Evolutionary conservation across 1,139 yeast genomes (phyloP).

Genomic region (Yamadazyma songkhlaensis): DNA sequence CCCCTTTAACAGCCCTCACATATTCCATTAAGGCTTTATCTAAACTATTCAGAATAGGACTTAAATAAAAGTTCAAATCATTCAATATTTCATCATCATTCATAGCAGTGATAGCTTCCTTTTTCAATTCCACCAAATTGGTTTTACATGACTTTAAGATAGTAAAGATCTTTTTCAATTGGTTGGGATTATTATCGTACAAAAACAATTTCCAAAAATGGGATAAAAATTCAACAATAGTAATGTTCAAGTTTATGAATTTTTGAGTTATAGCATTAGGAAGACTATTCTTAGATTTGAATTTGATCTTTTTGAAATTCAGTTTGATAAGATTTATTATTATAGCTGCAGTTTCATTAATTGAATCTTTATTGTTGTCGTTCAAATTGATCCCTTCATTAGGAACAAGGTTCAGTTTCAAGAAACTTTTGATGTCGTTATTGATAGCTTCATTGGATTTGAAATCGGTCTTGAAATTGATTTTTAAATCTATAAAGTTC

Average conservation of each 20-base stretch:
- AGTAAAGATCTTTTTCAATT: slow-evolving; percentile 35
- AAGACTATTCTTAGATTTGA: slow-evolving; percentile 5
- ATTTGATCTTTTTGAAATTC: slow-evolving; percentile 41
- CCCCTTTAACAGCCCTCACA: slow-evolving; percentile 24
- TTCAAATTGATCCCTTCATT: slow-evolving; percentile 35
- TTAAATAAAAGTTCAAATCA: slow-evolving; percentile 31
- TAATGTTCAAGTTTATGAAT: slow-evolving; percentile 36
- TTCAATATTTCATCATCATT: slow-evolving; percentile 26
- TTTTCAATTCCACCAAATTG: slow-evolving; percentile 22
- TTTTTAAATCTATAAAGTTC: slow-evolving; percentile 59
- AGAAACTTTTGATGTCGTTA: slow-evolving; percentile 25
- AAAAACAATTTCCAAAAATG: slow-evolving; percentile 45
- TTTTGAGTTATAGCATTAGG: slow-evolving; percentile 33
- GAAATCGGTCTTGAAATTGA: slow-evolving; percentile 8
- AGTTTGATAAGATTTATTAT: slow-evolving; percentile 51
- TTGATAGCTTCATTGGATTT: slow-evolving; percentile 7
- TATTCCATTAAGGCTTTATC: slow-evolving; percentile 33
- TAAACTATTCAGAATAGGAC: slow-evolving; percentile 24
- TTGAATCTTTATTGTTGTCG: slow-evolving; percentile 32
- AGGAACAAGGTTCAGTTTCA: slow-evolving; percentile 20
- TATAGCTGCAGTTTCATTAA: slow-evolving; percentile 48
- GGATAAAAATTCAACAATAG: slow-evolving; percentile 41
- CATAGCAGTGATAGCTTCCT: slow-evolving; percentile 8
- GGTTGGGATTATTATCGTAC: slow-evolving; percentile 37
- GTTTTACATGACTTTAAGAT: slow-evolving; percentile 34